Conservation (phyloP, 768 basidiomycete species). For the Psilocybe azurescens region DNA sequence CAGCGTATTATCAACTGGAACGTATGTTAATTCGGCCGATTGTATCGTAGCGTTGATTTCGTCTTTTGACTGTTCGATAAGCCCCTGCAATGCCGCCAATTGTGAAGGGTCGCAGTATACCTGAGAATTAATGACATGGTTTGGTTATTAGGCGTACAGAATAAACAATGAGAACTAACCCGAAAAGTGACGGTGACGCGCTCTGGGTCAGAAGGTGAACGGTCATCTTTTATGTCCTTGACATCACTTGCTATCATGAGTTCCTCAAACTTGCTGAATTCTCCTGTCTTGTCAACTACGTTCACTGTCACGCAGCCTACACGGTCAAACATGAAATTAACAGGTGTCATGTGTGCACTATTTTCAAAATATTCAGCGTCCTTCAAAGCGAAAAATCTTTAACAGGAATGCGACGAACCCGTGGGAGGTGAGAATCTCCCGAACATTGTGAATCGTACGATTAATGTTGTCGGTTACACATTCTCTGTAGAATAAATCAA, state of each 20-base stretch:
- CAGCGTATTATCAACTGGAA: constrained; percentile 47
- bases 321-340: constrained; percentile 68
- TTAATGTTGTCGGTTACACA: constrained; percentile 64
- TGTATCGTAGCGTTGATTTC: constrained; percentile 35
- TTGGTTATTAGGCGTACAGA: neutral
- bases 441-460: constrained; percentile 62
- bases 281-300: constrained; percentile 39
- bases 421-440: constrained; percentile 53
- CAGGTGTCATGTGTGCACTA: constrained; percentile 67
- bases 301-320: constrained; percentile 56
- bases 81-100: constrained; percentile 22
- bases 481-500: constrained; percentile 23
- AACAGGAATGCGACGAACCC: constrained; percentile 40
- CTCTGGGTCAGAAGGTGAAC: constrained; percentile 6
- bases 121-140: constrained; percentile 11
- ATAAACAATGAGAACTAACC: neutral
- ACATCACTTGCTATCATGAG: constrained; percentile 29
- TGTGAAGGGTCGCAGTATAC: constrained; percentile 26
- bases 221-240: constrained; percentile 20
- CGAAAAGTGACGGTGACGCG: neutral
- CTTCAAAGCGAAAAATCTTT: no score
- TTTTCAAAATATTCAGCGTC: neutral
- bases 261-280: constrained; percentile 41
- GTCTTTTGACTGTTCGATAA: constrained; percentile 17
- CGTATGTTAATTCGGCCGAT: constrained; percentile 58